These are phyloP conservation scores for Endocalyx cinctus DNA, from an alignment of 2,329 filamentous ascomycete species.

Conservation along the genomic window DNA sequence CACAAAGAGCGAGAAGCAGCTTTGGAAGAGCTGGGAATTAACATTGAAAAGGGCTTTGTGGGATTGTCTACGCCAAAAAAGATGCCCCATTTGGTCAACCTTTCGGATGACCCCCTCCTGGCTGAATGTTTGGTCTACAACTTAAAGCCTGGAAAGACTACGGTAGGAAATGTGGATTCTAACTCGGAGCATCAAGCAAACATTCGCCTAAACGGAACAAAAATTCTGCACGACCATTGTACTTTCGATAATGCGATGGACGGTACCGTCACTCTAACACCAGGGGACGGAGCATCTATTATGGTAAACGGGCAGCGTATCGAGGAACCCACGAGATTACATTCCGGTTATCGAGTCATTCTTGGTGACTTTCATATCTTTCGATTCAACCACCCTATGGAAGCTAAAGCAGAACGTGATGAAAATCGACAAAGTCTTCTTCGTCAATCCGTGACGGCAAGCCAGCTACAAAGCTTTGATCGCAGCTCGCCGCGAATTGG, in stretches of 20 bases:
- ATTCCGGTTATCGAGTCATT: conserved; percentile 92
- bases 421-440: conserved; percentile 81
- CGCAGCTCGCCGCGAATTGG: conserved; percentile 51
- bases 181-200: conserved; percentile 72
- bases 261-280: conserved; percentile 86
- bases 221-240: conserved; percentile 90
- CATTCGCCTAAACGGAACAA: conserved; percentile 88
- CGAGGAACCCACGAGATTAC: conserved; percentile 76
- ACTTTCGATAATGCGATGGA: conserved; percentile 84
- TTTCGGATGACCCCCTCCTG: conserved; percentile 89
- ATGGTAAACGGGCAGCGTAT: conserved; percentile 97
- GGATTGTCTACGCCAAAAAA: conserved; percentile 95
- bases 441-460: conserved; percentile 71
- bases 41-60: conserved; percentile 97
- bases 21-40: conserved; percentile 93
- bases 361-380: conserved; percentile 98
- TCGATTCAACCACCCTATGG: conserved; percentile 95
- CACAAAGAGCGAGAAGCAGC: conserved; percentile 96
- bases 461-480: conserved; percentile 56
- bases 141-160: conserved; percentile 89
- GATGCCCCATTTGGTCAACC: conserved; percentile 97
- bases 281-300: conserved; percentile 85
- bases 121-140: conserved; percentile 98
- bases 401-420: conserved; percentile 86
- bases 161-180: conserved; percentile 89